Conservation (phyloP, 495 filamentous ascomycete species). For the Neurospora intermedia region DNA sequence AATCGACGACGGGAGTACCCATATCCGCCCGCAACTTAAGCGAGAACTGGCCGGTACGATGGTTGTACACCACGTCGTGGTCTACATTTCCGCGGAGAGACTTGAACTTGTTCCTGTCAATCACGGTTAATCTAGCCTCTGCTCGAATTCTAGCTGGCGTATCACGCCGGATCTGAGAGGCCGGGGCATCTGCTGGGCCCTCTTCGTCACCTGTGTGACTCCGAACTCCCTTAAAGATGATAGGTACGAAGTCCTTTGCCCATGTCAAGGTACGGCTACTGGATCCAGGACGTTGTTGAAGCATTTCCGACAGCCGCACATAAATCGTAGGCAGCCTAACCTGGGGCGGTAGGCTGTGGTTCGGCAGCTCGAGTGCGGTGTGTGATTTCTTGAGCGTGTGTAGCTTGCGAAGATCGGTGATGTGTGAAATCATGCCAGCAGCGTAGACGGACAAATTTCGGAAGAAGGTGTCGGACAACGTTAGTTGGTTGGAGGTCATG, state of each 20-base stretch:
- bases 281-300: slow-evolving; percentile 11
- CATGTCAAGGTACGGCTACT: slow-evolving; percentile 19
- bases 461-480: slow-evolving; percentile 28
- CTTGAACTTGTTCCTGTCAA: slow-evolving; percentile 28
- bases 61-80: slow-evolving; percentile 48
- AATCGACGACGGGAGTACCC: slow-evolving; percentile 43
- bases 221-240: slow-evolving; percentile 41
- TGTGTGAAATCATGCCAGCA: slow-evolving; percentile 32
- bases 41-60: slow-evolving; percentile 44
- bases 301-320: slow-evolving; percentile 33
- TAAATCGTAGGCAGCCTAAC: slow-evolving; percentile 35
- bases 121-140: slow-evolving; percentile 22
- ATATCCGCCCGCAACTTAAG: slow-evolving; percentile 47
- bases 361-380: slow-evolving; percentile 12
- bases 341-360: slow-evolving; percentile 18
- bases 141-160: slow-evolving; percentile 12
- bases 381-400: slow-evolving; percentile 25
- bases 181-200: slow-evolving; percentile 4
- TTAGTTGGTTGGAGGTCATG: slow-evolving; percentile 24
- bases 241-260: slow-evolving; percentile 43
- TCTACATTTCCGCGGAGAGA: slow-evolving; percentile 43
- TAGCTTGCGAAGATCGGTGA: slow-evolving; percentile 33
- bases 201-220: slow-evolving; percentile 12
- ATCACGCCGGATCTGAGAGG: slow-evolving; percentile 1
- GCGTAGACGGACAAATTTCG: slow-evolving; percentile 28